phyloP scores from a whole-genome alignment of 2,329 filamentous ascomycete species.

The Stemphylium vesicarium region DNA sequence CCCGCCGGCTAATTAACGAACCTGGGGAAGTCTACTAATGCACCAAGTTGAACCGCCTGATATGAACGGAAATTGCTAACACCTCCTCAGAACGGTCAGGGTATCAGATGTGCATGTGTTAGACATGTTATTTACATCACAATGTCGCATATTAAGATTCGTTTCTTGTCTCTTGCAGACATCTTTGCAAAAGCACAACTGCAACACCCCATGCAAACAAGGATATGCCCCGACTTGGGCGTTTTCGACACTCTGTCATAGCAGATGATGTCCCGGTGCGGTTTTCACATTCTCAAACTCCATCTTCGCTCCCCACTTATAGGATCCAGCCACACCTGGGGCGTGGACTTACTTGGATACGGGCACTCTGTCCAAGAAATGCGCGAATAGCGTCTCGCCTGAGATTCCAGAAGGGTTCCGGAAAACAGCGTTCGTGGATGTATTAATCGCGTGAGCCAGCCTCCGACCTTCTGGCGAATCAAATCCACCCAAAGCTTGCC shows the following conservation, averaged over 20 bases:
- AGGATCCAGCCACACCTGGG: not conserved
- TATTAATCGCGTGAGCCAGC: too few relatives aligned
- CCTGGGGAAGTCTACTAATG: conserved; percentile 12
- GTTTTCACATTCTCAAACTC: not conserved
- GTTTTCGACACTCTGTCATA: not conserved
- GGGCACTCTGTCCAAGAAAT: not conserved
- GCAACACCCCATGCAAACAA: too few relatives aligned
- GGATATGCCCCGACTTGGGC: not conserved
- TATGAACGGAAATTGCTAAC: not conserved
- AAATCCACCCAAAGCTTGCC: too few relatives aligned
- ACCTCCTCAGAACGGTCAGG: not conserved
- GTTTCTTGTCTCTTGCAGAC: not conserved
- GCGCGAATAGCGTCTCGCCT: not conserved
- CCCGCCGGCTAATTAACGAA: conserved; percentile 34
- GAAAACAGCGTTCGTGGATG: too few relatives aligned
- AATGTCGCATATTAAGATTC: not conserved
- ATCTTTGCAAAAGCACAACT: not conserved
- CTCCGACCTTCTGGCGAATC: too few relatives aligned
- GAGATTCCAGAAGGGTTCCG: too few relatives aligned
- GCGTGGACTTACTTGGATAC: not conserved
- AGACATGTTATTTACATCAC: not conserved
- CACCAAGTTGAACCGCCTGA: conserved; percentile 10
- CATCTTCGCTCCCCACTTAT: not conserved
- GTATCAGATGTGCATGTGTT: not conserved
- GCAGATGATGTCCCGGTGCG: not conserved